phyloP scores from a whole-genome alignment of 2,329 filamentous ascomycete genomes.

The Aspergillus sp. region DNA sequence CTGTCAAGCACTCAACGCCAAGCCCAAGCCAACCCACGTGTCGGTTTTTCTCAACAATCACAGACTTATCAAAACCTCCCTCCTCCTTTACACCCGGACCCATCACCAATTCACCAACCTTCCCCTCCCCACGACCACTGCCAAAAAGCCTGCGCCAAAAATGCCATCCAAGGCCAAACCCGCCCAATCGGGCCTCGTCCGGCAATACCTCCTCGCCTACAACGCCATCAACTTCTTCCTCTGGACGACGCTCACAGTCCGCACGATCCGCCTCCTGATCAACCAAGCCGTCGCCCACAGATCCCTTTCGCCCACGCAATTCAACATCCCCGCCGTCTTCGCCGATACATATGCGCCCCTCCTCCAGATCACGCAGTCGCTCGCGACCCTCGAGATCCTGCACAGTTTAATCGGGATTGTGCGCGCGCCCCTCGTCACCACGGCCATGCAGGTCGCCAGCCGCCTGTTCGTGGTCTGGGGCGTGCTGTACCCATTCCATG shows the following conservation, averaged over 20 bases:
- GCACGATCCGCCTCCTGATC: constrained; percentile 60
- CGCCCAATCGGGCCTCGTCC: constrained; percentile 49
- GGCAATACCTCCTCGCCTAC: constrained; percentile 76
- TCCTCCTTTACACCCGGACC: not conserved
- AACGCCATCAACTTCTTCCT: constrained; percentile 75
- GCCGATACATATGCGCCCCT: constrained; percentile 45
- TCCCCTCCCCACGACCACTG: not conserved
- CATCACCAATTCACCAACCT: not conserved
- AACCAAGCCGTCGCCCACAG: constrained; percentile 45
- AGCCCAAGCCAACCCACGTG: not conserved
- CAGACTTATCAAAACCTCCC: not conserved
- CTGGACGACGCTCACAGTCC: constrained; percentile 75
- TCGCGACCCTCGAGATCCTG: constrained; percentile 78
- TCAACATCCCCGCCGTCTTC: constrained; percentile 44
- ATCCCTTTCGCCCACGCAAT: constrained; percentile 25
- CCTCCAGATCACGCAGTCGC: constrained; percentile 70
- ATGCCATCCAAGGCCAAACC: not conserved
- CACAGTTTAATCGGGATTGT: constrained; percentile 81
- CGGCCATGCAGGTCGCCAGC: constrained; percentile 83
- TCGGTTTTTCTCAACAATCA: not conserved
- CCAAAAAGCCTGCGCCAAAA: not conserved
- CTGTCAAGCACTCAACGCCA: not conserved
- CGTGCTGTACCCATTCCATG: constrained; percentile 72
- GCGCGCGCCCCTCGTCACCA: constrained; percentile 80
- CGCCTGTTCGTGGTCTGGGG: constrained; percentile 89